A percentile compares a stretch with the other conserved stretches of the same genome.
Conservation (phyloP, 495 filamentous ascomycete species). For the Penicillium odoratum region DNA sequence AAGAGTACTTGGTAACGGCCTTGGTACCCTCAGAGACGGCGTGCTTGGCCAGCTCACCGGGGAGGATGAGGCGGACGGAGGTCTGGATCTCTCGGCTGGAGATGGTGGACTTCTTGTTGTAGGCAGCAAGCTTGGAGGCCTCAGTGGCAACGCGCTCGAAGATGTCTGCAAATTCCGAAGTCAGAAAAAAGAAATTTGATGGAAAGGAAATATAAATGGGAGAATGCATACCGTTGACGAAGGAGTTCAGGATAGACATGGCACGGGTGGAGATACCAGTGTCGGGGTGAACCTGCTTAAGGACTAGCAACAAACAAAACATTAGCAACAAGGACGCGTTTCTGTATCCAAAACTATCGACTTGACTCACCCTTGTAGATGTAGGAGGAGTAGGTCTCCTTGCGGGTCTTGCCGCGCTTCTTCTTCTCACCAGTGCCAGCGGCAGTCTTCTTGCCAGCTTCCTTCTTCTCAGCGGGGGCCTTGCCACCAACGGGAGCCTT, state of each 20-base stretch:
- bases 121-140: conserved; percentile 97
- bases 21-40: conserved; percentile 99
- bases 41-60: conserved; percentile 98
- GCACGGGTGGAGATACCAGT: conserved; percentile 99
- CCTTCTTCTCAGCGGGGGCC: conserved; percentile 95
- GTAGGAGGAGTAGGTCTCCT: conserved; percentile 99
- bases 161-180: conserved; percentile 66
- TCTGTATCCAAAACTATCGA: conserved; percentile 6
- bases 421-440: conserved; percentile 96
- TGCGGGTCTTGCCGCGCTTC: conserved; percentile 99
- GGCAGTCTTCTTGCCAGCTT: conserved; percentile 97
- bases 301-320: conserved; percentile 59
- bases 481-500: conserved; percentile 91
- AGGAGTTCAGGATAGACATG: conserved; percentile 99
- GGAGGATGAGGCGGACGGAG: conserved; percentile 95
- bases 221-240: conserved; percentile 85
- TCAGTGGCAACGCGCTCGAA: conserved; percentile 99
- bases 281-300: conserved; percentile 99
- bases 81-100: conserved; percentile 99
- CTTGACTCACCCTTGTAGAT: conserved; percentile 93
- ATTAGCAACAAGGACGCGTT: conserved; percentile 36
- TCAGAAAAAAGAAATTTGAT: conserved; percentile 6
- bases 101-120: conserved; percentile 99
- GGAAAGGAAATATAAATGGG: conserved; percentile 4
- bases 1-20: conserved; percentile 99